phyloP scores from a whole-genome alignment of 2,329 filamentous ascomycete species.

The Alternaria burnsii region DNA sequence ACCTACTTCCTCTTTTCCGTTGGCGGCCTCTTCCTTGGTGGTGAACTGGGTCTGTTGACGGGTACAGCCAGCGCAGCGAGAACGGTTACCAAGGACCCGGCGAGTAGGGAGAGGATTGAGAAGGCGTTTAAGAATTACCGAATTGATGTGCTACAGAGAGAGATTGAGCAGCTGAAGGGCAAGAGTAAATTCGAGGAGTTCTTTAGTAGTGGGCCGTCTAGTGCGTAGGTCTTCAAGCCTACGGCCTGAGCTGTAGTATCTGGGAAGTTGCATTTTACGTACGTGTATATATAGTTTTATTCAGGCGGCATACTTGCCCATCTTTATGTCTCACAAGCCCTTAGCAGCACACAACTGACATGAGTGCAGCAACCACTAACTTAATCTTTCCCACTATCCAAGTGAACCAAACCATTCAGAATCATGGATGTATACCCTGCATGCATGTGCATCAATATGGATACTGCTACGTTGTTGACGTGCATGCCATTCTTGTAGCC shows the following conservation, averaged over 20 bases:
- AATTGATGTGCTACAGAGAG: conserved; percentile 68
- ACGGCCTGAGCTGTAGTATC: neutral
- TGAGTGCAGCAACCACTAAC: neutral
- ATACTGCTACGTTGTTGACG: neutral
- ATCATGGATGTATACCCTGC: neutral
- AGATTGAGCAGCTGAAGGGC: conserved; percentile 65
- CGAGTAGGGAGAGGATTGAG: conserved; percentile 66
- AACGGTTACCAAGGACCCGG: conserved; percentile 63
- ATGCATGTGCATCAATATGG: neutral
- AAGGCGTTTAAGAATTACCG: conserved; percentile 69
- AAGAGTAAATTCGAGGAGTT: conserved; percentile 43
- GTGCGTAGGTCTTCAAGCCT: no score
- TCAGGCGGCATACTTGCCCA: neutral
- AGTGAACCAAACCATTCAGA: neutral
- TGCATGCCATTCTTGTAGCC: neutral
- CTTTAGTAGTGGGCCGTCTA: conserved; percentile 22
- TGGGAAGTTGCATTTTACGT: neutral
- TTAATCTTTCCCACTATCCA: neutral
- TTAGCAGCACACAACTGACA: neutral
- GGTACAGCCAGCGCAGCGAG: conserved; percentile 65
- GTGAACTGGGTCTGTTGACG: conserved; percentile 68
- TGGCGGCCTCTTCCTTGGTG: conserved; percentile 70
- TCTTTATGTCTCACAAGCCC: neutral
- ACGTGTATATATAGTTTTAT: neutral
- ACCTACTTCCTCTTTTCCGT: conserved; percentile 70